Conservation (phyloP, 371 early-diverging fungal species). For the Cokeromyces recurvatus region DNA sequence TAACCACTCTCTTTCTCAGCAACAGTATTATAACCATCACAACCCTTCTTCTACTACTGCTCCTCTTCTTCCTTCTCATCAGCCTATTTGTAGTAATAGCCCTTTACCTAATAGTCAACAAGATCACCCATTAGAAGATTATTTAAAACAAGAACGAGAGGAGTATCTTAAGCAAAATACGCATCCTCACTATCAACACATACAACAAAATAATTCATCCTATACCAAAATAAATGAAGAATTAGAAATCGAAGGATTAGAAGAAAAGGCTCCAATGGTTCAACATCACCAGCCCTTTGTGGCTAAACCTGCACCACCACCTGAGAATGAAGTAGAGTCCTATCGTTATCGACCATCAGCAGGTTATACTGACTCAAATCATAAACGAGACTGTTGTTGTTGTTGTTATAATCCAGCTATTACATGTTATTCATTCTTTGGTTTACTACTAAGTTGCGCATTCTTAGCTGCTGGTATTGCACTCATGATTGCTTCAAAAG, state of each 20-base stretch:
- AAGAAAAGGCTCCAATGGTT: slow-evolving; percentile 6
- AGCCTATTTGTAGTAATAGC: background rate
- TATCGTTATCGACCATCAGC: slow-evolving; percentile 9
- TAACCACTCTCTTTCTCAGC: background rate
- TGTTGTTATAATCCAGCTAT: slow-evolving; percentile 31
- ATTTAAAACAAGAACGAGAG: slow-evolving; percentile 14
- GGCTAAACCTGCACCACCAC: slow-evolving; percentile 13
- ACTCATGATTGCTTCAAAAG: slow-evolving; percentile 25
- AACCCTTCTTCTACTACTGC: too few relatives aligned
- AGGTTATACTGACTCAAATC: background rate
- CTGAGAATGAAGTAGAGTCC: slow-evolving; percentile 13
- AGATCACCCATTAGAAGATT: too few relatives aligned
- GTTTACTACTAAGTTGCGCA: slow-evolving; percentile 16
- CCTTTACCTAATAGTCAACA: slow-evolving; percentile 5
- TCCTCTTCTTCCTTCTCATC: too few relatives aligned
- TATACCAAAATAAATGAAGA: slow-evolving; percentile 1
- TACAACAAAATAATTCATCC: background rate
- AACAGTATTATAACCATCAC: slow-evolving; percentile 4
- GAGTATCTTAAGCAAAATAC: slow-evolving; percentile 14
- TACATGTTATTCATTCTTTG: slow-evolving; percentile 28
- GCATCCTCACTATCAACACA: background rate
- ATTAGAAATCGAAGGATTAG: background rate
- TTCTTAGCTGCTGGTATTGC: slow-evolving; percentile 28
- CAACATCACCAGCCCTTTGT: slow-evolving; percentile 6
- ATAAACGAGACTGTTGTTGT: background rate